Evolutionary conservation across 495 filamentous ascomycete genomes (phyloP), one percentile per base, ranked within the genome.

Genomic region (Staphylotrichum longicolle): DNA sequence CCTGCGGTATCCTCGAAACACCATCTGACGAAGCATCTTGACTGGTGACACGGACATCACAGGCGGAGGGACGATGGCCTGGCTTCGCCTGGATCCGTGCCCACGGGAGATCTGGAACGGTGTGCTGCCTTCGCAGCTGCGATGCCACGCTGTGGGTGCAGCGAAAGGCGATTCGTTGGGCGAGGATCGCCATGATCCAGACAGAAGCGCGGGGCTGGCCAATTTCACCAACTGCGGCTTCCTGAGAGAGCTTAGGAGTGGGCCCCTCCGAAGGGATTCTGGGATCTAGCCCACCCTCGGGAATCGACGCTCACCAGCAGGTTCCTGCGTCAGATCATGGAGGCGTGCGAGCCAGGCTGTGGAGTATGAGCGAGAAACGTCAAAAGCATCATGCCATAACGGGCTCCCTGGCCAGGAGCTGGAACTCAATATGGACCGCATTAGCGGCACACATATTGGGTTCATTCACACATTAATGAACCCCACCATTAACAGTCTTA

Each of bases 1-100:
- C 41, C 32, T 6, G 27, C 5, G 7, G 32, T 35, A 14, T 12
- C 20, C 41, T 46, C 54, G 41, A 56, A 56, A 56, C 54, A 56
- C 41, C 40, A 56, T 20, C 53, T 20, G 40, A 27, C 34, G 41
- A 32, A 30, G 54, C 40, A 27, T 41, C 12, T 42, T 35, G 30
- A 46, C 41, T 46, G 54, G 54, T 56, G 40, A 56, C 54, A 56
- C 41, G 41, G 53, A 20, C 53, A 56, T 56, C 53, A 40, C 41
- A 40, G 40, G 53, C 41, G 39, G 53, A 35, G 40, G 12, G 37
- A 1, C 20, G 20, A 27, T 27, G 20, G 20, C 20, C 20, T 27
- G 20, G 20, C 20, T 7, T 11, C 6, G 39, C 14, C 12, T 55
- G 53, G 27, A 33, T 32, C 53, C 27, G 53, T 55, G 40, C 53